Evolutionary conservation across 768 basidiomycete genomes (phyloP), one percentile per base, ranked within the genome.

Genomic region (Mycena alexandri): DNA sequence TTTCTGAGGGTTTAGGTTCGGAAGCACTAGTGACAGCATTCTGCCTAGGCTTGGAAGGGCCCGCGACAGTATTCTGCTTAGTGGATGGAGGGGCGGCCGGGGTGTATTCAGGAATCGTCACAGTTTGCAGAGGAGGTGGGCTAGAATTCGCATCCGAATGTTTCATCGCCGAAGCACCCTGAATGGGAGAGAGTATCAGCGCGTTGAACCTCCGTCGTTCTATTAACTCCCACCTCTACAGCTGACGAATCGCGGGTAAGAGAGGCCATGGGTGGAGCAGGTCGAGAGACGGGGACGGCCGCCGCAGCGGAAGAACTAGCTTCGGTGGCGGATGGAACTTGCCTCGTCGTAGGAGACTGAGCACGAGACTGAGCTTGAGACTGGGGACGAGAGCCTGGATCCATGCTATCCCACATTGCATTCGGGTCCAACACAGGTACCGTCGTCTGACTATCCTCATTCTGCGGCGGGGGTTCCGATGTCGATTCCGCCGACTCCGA

Each of bases 361-460:
- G 38, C 38, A 9, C 38, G 38, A 38, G 38, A 38, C 38, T 38
- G 38, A 38, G 42, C 13, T n/a, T 36, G 33, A n/a, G 67, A 48
- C 38, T 44, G 67, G 14, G 47, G 34, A 14, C 43, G n/a, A 24
- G 67, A 68, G n/a, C 67, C 62, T 11, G 67, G 67, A 42, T 63
- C 67, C 67, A 68, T 68, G 42, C 67, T 64, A 17, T 68, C 62
- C 67, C 67, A 68, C 52, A 68, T 64, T 25, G 38, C 57, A 29
- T 60, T 63, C 38, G 67, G 50, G 46, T 63, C 67, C 34, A 68
- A 25, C 10, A 29, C 58, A 34, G 52, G 12, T 16, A 46, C 3
- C 22, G 16, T 13, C 6, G 9, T 29, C 6, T 21, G 33, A 41
- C 3, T 19, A 5, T 24, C 62, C 3, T 42, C 67, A 21, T 44